Evolutionary conservation across 2,329 filamentous ascomycete genomes (phyloP).

Genomic region (Colletotrichum gloeosporioides): DNA sequence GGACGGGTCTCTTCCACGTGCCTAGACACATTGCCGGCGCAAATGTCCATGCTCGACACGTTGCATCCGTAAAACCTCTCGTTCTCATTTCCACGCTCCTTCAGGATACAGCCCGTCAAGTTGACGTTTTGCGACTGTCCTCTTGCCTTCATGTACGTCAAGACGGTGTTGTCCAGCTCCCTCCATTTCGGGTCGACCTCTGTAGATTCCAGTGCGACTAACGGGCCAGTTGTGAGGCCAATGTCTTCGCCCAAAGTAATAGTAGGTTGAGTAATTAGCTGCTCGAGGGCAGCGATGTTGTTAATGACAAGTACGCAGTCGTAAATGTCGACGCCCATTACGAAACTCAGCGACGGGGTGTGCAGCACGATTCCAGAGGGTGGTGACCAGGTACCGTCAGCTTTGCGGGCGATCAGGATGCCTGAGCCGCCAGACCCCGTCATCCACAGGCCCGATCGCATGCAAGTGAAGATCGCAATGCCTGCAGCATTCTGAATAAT

Average conservation of each 20-base stretch:
- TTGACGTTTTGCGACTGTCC: slow-evolving; percentile 61
- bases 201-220: slow-evolving; percentile 60
- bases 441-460: slow-evolving; percentile 91
- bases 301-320: slow-evolving; percentile 95
- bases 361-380: slow-evolving; percentile 92
- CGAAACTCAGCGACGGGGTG: slow-evolving; percentile 86
- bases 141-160: slow-evolving; percentile 64
- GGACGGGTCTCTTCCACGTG: slow-evolving; percentile 60
- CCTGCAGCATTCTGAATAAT: slow-evolving; percentile 91
- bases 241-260: slow-evolving; percentile 85
- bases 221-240: slow-evolving; percentile 76
- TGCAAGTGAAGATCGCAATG: slow-evolving; percentile 92
- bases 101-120: slow-evolving; percentile 61
- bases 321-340: slow-evolving; percentile 93
- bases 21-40: slow-evolving; percentile 61
- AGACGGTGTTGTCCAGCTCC: slow-evolving; percentile 58
- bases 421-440: slow-evolving; percentile 91
- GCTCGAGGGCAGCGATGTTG: slow-evolving; percentile 80
- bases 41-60: slow-evolving; percentile 59
- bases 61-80: slow-evolving; percentile 60
- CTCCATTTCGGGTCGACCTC: slow-evolving; percentile 58
- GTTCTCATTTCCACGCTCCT: slow-evolving; percentile 64
- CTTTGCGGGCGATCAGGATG: slow-evolving; percentile 81
- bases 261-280: slow-evolving; percentile 75
- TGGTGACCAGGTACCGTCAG: slow-evolving; percentile 89